phyloP scores from a whole-genome alignment of 495 filamentous ascomycete species.

The Talaromyces trachyspermus region DNA sequence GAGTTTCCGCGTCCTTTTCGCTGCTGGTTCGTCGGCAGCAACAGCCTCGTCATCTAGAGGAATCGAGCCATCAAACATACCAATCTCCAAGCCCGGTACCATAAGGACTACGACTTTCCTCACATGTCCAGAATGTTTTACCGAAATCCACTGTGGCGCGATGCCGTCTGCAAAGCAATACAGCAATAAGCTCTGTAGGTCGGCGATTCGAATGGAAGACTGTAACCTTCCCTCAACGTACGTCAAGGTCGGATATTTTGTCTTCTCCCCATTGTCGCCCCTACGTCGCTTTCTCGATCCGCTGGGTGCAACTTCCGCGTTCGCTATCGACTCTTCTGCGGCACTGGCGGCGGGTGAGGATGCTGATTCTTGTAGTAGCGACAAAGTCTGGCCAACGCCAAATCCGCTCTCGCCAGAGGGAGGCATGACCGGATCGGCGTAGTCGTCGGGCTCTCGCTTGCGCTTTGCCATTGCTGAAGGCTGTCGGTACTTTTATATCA shows the following conservation, averaged over 20 bases:
- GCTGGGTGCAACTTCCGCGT: neutral
- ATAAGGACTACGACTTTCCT: slow-evolving; percentile 85
- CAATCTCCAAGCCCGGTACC: slow-evolving; percentile 84
- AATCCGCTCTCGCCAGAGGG: slow-evolving; percentile 12
- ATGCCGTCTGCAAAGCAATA: slow-evolving; percentile 82
- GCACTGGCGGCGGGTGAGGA: slow-evolving; percentile 18
- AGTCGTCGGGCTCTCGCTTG: slow-evolving; percentile 24
- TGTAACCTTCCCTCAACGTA: slow-evolving; percentile 65
- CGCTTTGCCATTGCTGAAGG: slow-evolving; percentile 21
- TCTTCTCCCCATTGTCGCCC: slow-evolving; percentile 46
- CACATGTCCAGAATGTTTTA: slow-evolving; percentile 67
- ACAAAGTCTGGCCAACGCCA: slow-evolving; percentile 28
- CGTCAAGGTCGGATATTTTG: slow-evolving; percentile 66
- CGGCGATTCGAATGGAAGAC: slow-evolving; percentile 63
- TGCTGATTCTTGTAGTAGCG: slow-evolving; percentile 19
- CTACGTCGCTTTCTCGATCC: slow-evolving; percentile 24
- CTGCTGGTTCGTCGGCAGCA: slow-evolving; percentile 10
- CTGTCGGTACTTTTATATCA: too few species aligned
- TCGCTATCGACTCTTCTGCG: slow-evolving; percentile 10
- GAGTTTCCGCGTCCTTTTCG: slow-evolving; percentile 10
- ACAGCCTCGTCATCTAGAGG: slow-evolving; percentile 33
- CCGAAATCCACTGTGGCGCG: slow-evolving; percentile 80
- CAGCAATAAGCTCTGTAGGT: slow-evolving; percentile 74
- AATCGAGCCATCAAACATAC: slow-evolving; percentile 73
- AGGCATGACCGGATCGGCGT: slow-evolving; percentile 15